Conservation (phyloP, 192 early-diverging fungal genomes). For the Pilobolus umbonatus region DNA sequence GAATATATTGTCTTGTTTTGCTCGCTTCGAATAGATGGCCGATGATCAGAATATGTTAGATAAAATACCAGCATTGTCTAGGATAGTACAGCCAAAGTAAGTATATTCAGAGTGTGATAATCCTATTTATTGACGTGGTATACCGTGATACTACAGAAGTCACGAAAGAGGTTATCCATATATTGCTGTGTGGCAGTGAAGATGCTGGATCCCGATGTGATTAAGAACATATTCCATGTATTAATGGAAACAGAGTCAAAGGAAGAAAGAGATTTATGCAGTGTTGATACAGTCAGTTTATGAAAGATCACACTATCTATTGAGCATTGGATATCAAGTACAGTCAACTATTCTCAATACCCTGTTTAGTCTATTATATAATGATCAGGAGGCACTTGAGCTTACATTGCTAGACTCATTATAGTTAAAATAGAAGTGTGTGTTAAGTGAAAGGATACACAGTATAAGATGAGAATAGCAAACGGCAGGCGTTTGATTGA, state of each 20-base stretch:
- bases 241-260: conserved; percentile 26
- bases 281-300: conserved; percentile 13
- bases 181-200: no score
- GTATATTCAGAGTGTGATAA: conserved; percentile 19
- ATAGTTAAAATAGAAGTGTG: no score
- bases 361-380: no score
- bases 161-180: conserved; percentile 21
- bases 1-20: conserved; percentile 38
- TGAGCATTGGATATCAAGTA: no score
- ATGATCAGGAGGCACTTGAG: no score
- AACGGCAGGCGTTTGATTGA: no score
- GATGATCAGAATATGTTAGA: conserved; percentile 21
- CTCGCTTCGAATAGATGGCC: conserved; percentile 19
- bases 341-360: no score
- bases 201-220: conserved; percentile 27
- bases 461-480: no score
- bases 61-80: conserved; percentile 34
- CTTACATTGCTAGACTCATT: no score
- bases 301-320: conserved; percentile 8
- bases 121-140: conserved; percentile 32
- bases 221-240: conserved; percentile 25
- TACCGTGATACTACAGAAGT: no score
- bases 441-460: no score
- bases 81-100: conserved; percentile 30
- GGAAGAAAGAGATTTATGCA: conserved; percentile 21